Evolutionary conservation across 1,139 yeast genomes (phyloP).

Genomic region (Torulaspora globosa): DNA sequence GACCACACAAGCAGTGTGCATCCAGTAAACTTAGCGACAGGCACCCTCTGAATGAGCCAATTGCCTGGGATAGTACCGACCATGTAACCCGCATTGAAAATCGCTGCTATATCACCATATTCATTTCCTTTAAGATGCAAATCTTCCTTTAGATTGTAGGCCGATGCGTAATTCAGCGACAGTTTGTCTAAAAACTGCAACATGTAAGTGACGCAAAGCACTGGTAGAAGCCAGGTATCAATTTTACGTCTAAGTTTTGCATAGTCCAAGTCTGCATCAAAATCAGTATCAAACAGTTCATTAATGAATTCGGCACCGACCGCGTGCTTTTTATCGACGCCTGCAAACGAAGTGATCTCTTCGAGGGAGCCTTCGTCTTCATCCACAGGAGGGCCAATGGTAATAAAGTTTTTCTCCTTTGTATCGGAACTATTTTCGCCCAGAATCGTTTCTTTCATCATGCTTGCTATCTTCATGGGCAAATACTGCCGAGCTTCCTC

Average conservation of each 20-base stretch:
- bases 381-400: conserved; percentile 3
- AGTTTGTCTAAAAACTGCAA: conserved; percentile 43
- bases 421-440: conserved; percentile 3
- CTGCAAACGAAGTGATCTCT: conserved; percentile 3
- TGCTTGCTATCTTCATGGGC: background rate
- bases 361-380: conserved; percentile 10
- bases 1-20: conserved; percentile 44
- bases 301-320: conserved; percentile 21
- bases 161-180: conserved; percentile 40
- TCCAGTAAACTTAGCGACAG: conserved; percentile 46
- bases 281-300: conserved; percentile 15
- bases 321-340: conserved; percentile 11
- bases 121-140: conserved; percentile 19
- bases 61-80: conserved; percentile 46
- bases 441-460: conserved; percentile 1
- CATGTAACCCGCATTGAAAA: conserved; percentile 50
- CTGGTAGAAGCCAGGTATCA: conserved; percentile 39
- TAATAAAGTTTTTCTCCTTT: conserved; percentile 6
- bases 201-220: conserved; percentile 41
- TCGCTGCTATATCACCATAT: conserved; percentile 39
- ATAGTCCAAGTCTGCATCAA: conserved; percentile 18
- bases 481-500: background rate
- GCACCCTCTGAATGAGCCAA: conserved; percentile 47
- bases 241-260: conserved; percentile 34
- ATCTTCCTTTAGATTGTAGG: conserved; percentile 35